phyloP scores from a whole-genome alignment of 768 basidiomycete species.

The Mycena maculata region DNA sequence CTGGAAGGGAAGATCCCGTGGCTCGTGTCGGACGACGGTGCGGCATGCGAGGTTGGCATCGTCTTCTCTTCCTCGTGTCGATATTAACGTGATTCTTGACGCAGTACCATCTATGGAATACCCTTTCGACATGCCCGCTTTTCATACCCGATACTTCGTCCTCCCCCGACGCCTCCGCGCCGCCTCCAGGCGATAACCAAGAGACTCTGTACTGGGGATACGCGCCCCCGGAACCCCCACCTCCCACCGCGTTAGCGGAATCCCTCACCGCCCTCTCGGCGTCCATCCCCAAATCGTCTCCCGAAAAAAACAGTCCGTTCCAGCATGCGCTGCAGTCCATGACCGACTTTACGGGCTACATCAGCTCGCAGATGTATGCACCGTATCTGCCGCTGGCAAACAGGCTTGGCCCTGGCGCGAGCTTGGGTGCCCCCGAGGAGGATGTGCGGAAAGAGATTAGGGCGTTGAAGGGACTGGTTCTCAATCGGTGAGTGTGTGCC shows the following conservation, averaged over 20 bases:
- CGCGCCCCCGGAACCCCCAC: conserved; percentile 43
- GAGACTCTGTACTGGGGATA: conserved; percentile 56
- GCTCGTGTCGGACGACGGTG: conserved; percentile 64
- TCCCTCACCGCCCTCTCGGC: conserved; percentile 51
- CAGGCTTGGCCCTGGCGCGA: conserved; percentile 42
- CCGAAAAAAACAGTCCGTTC: conserved; percentile 51
- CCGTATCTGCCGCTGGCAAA: conserved; percentile 53
- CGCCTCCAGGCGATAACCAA: conserved; percentile 22
- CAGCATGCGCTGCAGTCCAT: conserved; percentile 75
- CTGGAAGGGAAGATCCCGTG: conserved; percentile 70
- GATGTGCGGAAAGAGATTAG: conserved; percentile 80
- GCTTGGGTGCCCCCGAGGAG: conserved; percentile 64
- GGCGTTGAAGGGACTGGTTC: conserved; percentile 80
- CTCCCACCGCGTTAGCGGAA: conserved; percentile 52
- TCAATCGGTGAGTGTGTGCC: conserved; percentile 68
- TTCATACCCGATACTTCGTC: conserved; percentile 55
- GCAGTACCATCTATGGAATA: conserved; percentile 70
- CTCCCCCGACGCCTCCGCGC: conserved; percentile 32
- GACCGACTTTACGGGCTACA: conserved; percentile 81
- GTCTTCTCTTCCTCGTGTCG: background rate
- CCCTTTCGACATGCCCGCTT: conserved; percentile 62
- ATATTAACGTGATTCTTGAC: conserved; percentile 22
- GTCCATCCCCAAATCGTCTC: conserved; percentile 49
- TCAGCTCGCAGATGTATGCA: conserved; percentile 78
- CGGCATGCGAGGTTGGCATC: conserved; percentile 63